These are phyloP conservation scores for Gardenia jasminoides DNA, from an alignment of 257 asterid species.

Conservation along the genomic window DNA sequence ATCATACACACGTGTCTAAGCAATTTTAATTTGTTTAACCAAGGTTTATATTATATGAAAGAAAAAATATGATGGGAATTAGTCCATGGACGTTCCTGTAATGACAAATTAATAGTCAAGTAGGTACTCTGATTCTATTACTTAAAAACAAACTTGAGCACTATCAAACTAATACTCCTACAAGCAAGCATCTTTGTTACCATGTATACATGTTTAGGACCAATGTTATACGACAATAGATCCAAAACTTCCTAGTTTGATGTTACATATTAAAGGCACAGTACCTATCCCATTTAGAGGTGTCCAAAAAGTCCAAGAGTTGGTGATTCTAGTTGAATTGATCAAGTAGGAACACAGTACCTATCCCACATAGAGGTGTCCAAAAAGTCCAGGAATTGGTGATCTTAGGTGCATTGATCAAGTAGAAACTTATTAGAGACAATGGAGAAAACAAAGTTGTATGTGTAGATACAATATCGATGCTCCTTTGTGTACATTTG, in stretches of 20 bases:
- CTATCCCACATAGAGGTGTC: not conserved
- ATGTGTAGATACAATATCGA: not conserved
- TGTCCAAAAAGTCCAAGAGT: not conserved
- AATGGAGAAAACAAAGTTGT: not conserved
- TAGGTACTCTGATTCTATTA: not conserved
- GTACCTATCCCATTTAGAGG: not conserved
- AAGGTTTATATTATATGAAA: not conserved
- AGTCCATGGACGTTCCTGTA: not conserved
- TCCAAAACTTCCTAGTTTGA: not conserved
- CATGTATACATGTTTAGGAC: not conserved
- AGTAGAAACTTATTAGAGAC: not conserved
- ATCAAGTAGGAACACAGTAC: not conserved
- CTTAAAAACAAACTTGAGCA: not conserved
- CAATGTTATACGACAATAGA: not conserved
- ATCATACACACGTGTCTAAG: not conserved
- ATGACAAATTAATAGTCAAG: not conserved
- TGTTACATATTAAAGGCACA: not conserved
- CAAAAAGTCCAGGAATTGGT: constrained; percentile 7
- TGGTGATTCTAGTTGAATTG: not conserved
- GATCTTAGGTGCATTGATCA: not conserved
- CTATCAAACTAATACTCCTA: not conserved
- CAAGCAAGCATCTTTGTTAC: not conserved
- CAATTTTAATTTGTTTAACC: not conserved
- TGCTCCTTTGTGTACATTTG: not conserved
- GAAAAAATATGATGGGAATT: not conserved